Evolutionary conservation across 352 stramenopile species (phyloP).

Genomic region (Phytophthora chlamydospora): DNA sequence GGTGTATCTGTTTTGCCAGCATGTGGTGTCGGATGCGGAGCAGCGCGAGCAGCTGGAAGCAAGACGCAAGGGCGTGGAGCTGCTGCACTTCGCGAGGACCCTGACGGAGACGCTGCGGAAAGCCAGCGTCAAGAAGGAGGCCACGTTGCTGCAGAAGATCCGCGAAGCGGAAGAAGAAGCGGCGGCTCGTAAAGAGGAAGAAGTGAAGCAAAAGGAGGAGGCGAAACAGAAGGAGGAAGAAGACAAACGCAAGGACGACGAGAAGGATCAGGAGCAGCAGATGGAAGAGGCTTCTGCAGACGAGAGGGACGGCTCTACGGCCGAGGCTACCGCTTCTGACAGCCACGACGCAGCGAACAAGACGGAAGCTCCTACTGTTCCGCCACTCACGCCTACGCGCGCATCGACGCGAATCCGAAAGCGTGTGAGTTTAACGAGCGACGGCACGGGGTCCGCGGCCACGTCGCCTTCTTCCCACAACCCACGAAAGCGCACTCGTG

Average conservation of each 20-base stretch:
- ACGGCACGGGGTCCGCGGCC: conserved; percentile 38
- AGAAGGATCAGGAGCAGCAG: conserved; percentile 7
- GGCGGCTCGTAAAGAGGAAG: conserved; percentile 23
- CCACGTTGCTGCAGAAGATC: conserved; percentile 54
- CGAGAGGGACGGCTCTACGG: not conserved
- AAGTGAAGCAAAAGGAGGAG: conserved; percentile 15
- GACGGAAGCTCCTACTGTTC: conserved; percentile 9
- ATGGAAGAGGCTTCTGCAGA: conserved; percentile 5
- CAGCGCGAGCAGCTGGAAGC: conserved; percentile 53
- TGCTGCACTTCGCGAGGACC: conserved; percentile 77
- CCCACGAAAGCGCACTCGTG: conserved; percentile 47
- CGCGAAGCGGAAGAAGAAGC: conserved; percentile 26
- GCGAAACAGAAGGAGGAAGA: conserved; percentile 7
- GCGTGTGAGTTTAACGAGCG: conserved; percentile 51
- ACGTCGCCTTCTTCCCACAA: conserved; percentile 29
- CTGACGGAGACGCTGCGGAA: conserved; percentile 77
- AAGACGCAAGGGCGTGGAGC: conserved; percentile 74
- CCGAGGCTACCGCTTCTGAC: conserved; percentile 8
- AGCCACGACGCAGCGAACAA: conserved; percentile 17
- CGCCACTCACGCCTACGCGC: conserved; percentile 49
- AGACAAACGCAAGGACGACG: conserved; percentile 7
- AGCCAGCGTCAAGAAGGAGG: conserved; percentile 73
- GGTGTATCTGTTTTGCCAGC: conserved; percentile 76
- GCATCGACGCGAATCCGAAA: conserved; percentile 58
- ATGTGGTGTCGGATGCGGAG: conserved; percentile 70